phyloP scores from a whole-genome alignment of 257 asterid species.

The Nicotiana noctiflora region DNA sequence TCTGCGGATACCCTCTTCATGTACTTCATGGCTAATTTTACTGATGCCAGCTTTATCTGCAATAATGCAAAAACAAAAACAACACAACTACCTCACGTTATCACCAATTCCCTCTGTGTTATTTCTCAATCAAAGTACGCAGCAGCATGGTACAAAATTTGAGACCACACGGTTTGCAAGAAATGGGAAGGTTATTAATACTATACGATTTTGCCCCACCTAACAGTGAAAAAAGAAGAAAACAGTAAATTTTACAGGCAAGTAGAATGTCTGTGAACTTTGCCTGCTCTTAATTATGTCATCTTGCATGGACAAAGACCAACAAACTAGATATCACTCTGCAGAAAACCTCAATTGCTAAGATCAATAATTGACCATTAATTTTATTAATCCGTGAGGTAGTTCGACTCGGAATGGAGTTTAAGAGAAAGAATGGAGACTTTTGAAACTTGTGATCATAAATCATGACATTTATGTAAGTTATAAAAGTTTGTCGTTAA shows the following conservation, averaged over 20 bases:
- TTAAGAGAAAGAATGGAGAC: too few species aligned
- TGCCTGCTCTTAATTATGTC: background rate
- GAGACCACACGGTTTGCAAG: constrained; percentile 4
- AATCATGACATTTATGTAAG: too few species aligned
- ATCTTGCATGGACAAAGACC: background rate
- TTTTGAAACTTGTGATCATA: too few species aligned
- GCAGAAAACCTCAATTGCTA: background rate
- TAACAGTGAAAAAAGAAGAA: background rate
- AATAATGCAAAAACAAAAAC: constrained; percentile 4
- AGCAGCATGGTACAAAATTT: background rate
- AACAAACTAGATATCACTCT: background rate
- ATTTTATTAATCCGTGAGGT: too few species aligned
- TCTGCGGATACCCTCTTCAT: constrained; percentile 88
- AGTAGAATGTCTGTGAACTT: constrained; percentile 4
- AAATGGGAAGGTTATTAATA: background rate
- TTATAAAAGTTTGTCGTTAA: too few species aligned
- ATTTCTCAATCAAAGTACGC: constrained; percentile 16
- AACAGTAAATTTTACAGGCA: background rate
- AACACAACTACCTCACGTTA: background rate
- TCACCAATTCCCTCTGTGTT: background rate
- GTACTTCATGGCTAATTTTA: constrained; percentile 93
- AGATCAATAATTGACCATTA: background rate
- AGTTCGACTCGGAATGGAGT: too few species aligned
- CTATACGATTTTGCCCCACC: background rate
- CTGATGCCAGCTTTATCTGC: constrained; percentile 97